A percentile compares a stretch with the other conserved stretches of the same genome.
Conservation (phyloP, 306 rosid species). For the Fagus sylvatica region DNA sequence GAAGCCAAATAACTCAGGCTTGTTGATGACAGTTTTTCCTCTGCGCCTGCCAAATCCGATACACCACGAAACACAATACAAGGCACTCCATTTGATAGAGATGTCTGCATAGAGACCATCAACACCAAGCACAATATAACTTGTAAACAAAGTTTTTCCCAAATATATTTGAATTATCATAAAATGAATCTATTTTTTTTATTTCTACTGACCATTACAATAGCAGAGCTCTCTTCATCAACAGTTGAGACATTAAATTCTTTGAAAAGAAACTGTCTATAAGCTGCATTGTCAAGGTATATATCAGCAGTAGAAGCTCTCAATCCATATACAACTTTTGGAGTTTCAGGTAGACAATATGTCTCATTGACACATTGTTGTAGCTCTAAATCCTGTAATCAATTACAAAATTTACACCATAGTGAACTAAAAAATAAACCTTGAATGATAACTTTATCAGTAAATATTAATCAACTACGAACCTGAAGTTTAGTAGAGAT, state of each 20-base stretch:
- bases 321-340: slow-evolving; percentile 18
- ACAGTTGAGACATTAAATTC: slow-evolving; percentile 7
- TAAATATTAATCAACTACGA: neutral
- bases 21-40: neutral
- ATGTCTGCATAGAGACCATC: slow-evolving; percentile 9
- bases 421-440: neutral
- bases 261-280: slow-evolving; percentile 17
- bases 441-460: neutral
- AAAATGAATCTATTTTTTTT: neutral
- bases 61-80: slow-evolving; percentile 20
- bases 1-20: slow-evolving; percentile 12
- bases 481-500: slow-evolving; percentile 7
- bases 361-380: slow-evolving; percentile 11
- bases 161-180: neutral
- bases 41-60: slow-evolving; percentile 12
- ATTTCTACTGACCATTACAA: slow-evolving; percentile 9
- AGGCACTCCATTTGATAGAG: slow-evolving; percentile 20
- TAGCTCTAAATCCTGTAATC: slow-evolving; percentile 6
- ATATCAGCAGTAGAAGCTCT: slow-evolving; percentile 23
- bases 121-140: neutral
- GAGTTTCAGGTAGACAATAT: slow-evolving; percentile 18
- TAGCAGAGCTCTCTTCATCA: slow-evolving; percentile 24
- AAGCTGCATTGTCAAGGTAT: slow-evolving; percentile 22
- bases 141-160: neutral
- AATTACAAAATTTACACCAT: neutral